Evolutionary conservation across 1,284 basidiomycete genomes (phyloP), one percentile per base, ranked within the genome.

Genomic region (Ustilago trichophora): DNA sequence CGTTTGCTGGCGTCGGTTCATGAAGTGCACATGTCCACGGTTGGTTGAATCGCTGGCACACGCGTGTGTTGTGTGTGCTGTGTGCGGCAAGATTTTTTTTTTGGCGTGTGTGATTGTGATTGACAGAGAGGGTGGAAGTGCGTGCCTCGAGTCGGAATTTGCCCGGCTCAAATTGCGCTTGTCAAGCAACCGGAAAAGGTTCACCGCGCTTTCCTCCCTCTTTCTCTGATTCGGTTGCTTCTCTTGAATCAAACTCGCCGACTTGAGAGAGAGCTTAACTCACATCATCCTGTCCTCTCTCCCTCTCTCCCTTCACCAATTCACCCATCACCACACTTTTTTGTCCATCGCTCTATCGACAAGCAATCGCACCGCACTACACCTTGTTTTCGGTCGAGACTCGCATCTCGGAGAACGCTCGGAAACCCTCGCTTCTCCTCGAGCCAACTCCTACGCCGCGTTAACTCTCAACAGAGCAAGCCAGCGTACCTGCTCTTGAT

Each of bases 11-110:
- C n/a, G n/a, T n/a, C n/a, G n/a, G n/a, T n/a, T n/a, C 27, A 42
- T 42, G 26, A 42, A 42, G 18, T n/a, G 40, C 27, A 26, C 25
- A 21, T 38, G 21, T 21, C 21, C 27, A 29, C 8, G 27, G 7
- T 27, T 41, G 15, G 26, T 43, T 43, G 41, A 43, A 43, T 43
- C 19, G 41, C 41, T 43, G 41, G 41, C 42, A 34, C 6, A 18
- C 25, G 38, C 40, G 37, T 40, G 24, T 26, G 27, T 37, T 37
- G 35, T 22, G 21, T 24, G 31, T 15, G 21, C 16, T n/a, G 44
- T 21, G 29, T 21, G 33, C 35, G 13, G 26, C 45, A 37, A 48
- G 35, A 29, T 35, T 38, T 38, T 38, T 38, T 31, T 29, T 38
- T 31, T 27, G 22, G 21, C 11, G 26, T 31, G 46, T 31, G 18